These are phyloP conservation scores for Pichia californica DNA, from an alignment of 805 yeast genomes.

Conservation along the genomic window DNA sequence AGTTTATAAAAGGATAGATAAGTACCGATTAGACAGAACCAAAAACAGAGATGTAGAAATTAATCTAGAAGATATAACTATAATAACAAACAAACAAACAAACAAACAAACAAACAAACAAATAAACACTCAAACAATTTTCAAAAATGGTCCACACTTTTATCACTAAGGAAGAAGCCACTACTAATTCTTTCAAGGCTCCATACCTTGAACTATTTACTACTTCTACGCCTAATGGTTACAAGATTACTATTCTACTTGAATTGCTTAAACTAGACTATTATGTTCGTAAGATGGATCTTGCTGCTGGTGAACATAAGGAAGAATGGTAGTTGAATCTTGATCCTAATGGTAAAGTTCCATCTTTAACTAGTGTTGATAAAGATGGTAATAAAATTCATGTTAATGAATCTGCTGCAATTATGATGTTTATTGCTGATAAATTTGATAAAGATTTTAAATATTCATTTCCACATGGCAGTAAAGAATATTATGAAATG, in stretches of 20 bases:
- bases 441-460: conserved; percentile 51
- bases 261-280: conserved; percentile 39
- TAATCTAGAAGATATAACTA: no score
- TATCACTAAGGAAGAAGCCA: conserved; percentile 31
- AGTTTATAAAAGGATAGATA: no score
- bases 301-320: conserved; percentile 41
- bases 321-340: conserved; percentile 49
- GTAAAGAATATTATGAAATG: conserved; percentile 44
- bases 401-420: conserved; percentile 57
- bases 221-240: conserved; percentile 40
- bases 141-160: conserved; percentile 25
- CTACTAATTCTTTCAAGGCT: conserved; percentile 26
- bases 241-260: conserved; percentile 34
- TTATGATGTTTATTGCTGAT: conserved; percentile 52
- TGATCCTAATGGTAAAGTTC: conserved; percentile 61
- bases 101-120: no score
- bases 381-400: conserved; percentile 37
- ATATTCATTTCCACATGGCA: conserved; percentile 33
- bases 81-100: no score
- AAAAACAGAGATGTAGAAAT: no score
- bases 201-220: conserved; percentile 40
- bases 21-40: no score
- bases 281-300: conserved; percentile 35
- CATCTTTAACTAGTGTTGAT: conserved; percentile 40
- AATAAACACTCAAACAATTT: neutral